Percentiles rank a stretch among this genome's conserved stretches.
Evolutionary conservation across 805 yeast species (phyloP).

Genomic region (Starmerella kuoi): DNA sequence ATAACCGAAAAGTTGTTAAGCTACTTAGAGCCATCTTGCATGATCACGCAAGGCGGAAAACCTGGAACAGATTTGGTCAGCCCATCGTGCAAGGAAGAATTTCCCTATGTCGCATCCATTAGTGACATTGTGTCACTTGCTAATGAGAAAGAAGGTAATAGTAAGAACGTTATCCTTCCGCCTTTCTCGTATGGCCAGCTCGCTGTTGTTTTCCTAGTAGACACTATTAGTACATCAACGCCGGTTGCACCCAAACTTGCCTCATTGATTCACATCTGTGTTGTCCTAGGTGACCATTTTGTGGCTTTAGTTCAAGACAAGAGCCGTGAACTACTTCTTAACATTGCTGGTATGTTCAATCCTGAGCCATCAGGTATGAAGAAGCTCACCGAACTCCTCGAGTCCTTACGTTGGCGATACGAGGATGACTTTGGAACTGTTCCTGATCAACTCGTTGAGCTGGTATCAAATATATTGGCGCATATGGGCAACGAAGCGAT

Average conservation of each 20-base stretch:
- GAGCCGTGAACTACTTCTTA: slow-evolving; percentile 62
- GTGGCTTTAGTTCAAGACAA: slow-evolving; percentile 71
- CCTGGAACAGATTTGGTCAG: slow-evolving; percentile 8
- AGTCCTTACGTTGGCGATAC: slow-evolving; percentile 60
- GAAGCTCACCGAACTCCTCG: slow-evolving; percentile 48
- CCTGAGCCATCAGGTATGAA: slow-evolving; percentile 34
- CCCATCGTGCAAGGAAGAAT: slow-evolving; percentile 26
- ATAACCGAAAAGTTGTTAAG: slow-evolving; percentile 48
- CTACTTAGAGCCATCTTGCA: slow-evolving; percentile 68
- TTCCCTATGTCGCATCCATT: slow-evolving; percentile 70
- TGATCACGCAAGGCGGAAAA: slow-evolving; percentile 38
- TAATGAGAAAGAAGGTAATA: slow-evolving; percentile 33
- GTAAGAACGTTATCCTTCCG: slow-evolving; percentile 28
- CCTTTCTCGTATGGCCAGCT: slow-evolving; percentile 80
- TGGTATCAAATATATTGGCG: slow-evolving; percentile 6
- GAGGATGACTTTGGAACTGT: slow-evolving; percentile 40
- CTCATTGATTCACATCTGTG: slow-evolving; percentile 60
- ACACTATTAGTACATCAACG: slow-evolving; percentile 56
- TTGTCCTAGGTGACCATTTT: slow-evolving; percentile 81
- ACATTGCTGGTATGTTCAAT: slow-evolving; percentile 33
- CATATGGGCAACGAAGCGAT: slow-evolving; percentile 27
- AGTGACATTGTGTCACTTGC: slow-evolving; percentile 41
- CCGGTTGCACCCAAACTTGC: slow-evolving; percentile 51
- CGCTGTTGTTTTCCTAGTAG: slow-evolving; percentile 74
- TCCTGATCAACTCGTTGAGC: slow-evolving; percentile 19